A percentile compares a stretch with the other conserved stretches of the same genome.
These are phyloP conservation scores for Phaeosphaeria sp. DNA, from an alignment of 2,329 filamentous ascomycete genomes.

Conservation along the genomic window DNA sequence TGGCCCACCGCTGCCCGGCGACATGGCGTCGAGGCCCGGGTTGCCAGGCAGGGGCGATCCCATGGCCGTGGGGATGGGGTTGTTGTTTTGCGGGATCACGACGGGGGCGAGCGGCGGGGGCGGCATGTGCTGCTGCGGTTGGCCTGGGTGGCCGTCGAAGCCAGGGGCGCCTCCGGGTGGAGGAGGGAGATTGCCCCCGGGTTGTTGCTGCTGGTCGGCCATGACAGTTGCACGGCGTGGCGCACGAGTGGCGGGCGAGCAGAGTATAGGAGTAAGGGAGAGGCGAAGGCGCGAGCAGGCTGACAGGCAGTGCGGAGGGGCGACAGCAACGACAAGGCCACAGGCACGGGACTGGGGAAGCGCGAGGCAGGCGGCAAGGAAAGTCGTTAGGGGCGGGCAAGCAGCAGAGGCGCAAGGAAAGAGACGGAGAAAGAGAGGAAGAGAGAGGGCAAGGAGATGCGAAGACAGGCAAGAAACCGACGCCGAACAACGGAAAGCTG, in stretches of 20 bases:
- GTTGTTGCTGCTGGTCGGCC: conserved; percentile 75
- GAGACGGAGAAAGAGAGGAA: conserved; percentile 44
- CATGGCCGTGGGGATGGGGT: conserved; percentile 91
- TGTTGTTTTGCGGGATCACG: conserved; percentile 93
- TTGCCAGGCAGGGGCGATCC: conserved; percentile 81
- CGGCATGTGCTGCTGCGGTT: conserved; percentile 78
- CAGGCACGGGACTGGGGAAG: conserved; percentile 14
- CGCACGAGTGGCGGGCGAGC: conserved; percentile 17
- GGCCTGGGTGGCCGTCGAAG: conserved; percentile 77
- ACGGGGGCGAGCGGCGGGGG: conserved; percentile 84
- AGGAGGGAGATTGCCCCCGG: conserved; percentile 69
- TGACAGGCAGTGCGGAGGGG: conserved; percentile 13
- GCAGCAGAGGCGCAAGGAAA: conserved; percentile 44
- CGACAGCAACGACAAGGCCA: conserved; percentile 15
- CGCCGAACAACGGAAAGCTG: conserved; percentile 43
- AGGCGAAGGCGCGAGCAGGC: conserved; percentile 11
- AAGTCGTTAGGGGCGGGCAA: conserved; percentile 34
- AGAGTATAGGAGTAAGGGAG: conserved; percentile 6
- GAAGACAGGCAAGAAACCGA: conserved; percentile 42
- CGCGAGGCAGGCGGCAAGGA: conserved; percentile 37
- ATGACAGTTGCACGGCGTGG: conserved; percentile 58
- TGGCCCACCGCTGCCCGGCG: conserved; percentile 76
- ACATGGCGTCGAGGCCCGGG: conserved; percentile 78
- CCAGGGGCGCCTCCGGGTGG: conserved; percentile 75
- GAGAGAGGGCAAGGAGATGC: conserved; percentile 43